Base-by-base conservation (phyloP, 73 alveolate species). In the Blepharisma japonicum region DNA sequence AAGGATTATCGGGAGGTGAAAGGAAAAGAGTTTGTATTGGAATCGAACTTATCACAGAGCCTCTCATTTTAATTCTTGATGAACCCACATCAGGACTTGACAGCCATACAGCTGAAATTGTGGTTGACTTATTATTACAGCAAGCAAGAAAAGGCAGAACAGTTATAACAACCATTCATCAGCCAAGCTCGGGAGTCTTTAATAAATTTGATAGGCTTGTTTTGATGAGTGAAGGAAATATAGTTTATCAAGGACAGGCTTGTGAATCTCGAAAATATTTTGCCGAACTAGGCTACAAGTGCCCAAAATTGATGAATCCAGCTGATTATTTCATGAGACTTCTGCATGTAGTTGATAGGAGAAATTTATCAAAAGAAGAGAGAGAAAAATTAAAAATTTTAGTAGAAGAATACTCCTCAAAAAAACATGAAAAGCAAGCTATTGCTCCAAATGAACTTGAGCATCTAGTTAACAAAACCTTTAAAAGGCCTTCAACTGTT, bases 81-180 rank as follows among this genome's bases (percentile, higher is more conserved):
- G 97, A 90, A 67, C 97, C 97, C 21, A 90, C 97, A 0, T 80
- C 91, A 70, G 97, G 97, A 14, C 89, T 90, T 61, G 94, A 90
- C 68, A 82, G 86, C 61, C 70, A 74, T 66, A 77, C 86, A 6
- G 83, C 94, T 48, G 76, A 76, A 56, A 82, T 79, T 46, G 71
- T 86, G 55, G 61, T 86, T 6, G 55, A 56, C 9, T 68, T 71
- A 71, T 56, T 86, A 61, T 55, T 68, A 76, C 71, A 82, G 56
- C 54, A 68, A 45, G 80, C 94, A 14, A 42, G n/a, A 5, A 42
- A 5, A 42, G 94, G 94, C 32, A 77, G 74, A 68, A 87, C 91
- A 2, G 82, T 87, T 32, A 79, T 87, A 46, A 48, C 84, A 45
- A 87, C 94, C 1, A 84, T 87, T 9, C 96, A 89, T 86, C 91